Percentiles rank a stretch among this genome's conserved stretches.
Conservation (phyloP, 768 basidiomycete genomes). For the Mycena alexandri region DNA sequence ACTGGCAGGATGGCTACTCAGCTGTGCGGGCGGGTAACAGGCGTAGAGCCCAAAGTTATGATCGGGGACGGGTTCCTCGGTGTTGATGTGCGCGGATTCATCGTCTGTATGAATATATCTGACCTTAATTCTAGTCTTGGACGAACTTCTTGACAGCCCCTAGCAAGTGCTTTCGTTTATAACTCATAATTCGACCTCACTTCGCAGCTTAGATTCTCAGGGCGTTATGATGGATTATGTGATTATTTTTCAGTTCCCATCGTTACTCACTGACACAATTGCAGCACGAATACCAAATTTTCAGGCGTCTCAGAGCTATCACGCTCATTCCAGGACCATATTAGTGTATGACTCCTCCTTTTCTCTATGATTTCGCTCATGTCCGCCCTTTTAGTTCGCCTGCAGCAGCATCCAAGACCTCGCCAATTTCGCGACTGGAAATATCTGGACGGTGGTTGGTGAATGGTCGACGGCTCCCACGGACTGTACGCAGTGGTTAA, state of each 20-base stretch:
- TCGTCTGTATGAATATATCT: constrained; percentile 10
- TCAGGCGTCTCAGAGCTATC: constrained; percentile 69
- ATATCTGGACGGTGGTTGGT: constrained; percentile 82
- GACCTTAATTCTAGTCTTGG: constrained; percentile 61
- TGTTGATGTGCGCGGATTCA: constrained; percentile 54
- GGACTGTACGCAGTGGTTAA: constrained; percentile 85
- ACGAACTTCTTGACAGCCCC: constrained; percentile 67
- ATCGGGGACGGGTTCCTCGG: constrained; percentile 81
- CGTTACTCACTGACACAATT: constrained; percentile 8
- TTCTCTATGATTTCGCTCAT: background rate
- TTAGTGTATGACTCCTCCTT: constrained; percentile 54
- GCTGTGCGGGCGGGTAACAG: constrained; percentile 65
- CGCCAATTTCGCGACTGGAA: constrained; percentile 59
- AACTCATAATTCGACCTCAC: background rate
- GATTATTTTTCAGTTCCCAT: constrained; percentile 36
- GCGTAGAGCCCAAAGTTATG: constrained; percentile 68
- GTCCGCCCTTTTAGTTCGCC: constrained; percentile 54
- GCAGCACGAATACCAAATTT: constrained; percentile 82
- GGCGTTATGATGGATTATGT: constrained; percentile 79
- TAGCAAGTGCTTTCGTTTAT: constrained; percentile 11
- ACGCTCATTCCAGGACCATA: constrained; percentile 68
- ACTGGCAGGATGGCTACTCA: constrained; percentile 71
- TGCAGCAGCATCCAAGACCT: constrained; percentile 65
- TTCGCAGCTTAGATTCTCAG: constrained; percentile 47
- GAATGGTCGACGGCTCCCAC: constrained; percentile 85